Evolutionary conservation across 2,329 filamentous ascomycete genomes (phyloP), one percentile per base, ranked within the genome.

Genomic region (Aspergillus unguis): DNA sequence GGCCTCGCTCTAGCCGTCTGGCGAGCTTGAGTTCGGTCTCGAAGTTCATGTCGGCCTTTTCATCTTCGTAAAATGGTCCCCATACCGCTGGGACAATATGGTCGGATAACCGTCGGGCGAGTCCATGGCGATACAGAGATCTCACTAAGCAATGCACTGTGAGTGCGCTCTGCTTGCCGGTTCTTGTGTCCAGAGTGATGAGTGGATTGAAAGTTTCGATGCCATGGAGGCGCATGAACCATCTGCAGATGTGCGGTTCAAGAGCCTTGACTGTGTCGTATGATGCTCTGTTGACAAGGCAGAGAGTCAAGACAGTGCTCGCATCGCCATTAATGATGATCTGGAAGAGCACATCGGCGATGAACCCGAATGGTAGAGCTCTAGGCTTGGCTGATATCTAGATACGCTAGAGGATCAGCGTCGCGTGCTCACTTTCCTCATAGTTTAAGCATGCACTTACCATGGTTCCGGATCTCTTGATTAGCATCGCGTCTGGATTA

Each of bases 191-290:
- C 31, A 67, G 41, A 9, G 73, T 68, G 58, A 86, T 83, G 10
- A 84, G 78, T 6, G 71, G 70, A 55, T 84, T 76, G 58, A 86
- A 85, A 7, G 80, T 80, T 27, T 80, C 74, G 3, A 77, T 80
- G 49, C 84, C 84, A 59, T 80, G 73, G n/a, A 52, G 46, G 17
- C 62, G 64, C 54, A 65, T 59, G 43, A 65, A 66, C 50, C 58
- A 62, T n/a, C 48, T 53, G 37, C 64, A 67, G 29, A 67, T 62
- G 29, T 65, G 58, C 23, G 58, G 55, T 40, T 67, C 64, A 27
- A 66, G 55, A 6, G 56, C 38, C 47, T 60, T 62, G 47, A 66
- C 63, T 3, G 58, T 58, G 29, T 64, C 59, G 42, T 64, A 63
- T 26, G 64, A 66, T 6, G 58, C 56, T 43, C 56, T 62, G 53